A percentile compares a stretch with the other conserved stretches of the same genome.
Conservation (phyloP, 169 alveolate species). For the Eimeria acervulina region DNA sequence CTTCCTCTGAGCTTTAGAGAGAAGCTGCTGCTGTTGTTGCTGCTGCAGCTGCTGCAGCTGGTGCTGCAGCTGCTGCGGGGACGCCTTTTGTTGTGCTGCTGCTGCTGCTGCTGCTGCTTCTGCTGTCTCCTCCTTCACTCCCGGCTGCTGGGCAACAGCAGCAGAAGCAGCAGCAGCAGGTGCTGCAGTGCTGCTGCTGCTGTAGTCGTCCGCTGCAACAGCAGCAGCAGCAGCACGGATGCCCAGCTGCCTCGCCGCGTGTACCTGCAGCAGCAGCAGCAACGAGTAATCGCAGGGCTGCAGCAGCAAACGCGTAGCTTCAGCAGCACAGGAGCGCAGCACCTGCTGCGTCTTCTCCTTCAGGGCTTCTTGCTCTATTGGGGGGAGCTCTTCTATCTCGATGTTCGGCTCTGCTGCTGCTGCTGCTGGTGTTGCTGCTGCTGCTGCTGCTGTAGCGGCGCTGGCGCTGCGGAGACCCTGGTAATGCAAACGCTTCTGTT, state of each 20-base stretch:
- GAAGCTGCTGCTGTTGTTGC: conserved; percentile 42
- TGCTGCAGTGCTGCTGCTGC: conserved; percentile 53
- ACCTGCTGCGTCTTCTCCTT: neutral
- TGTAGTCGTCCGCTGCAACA: conserved; percentile 28
- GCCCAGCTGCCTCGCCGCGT: conserved; percentile 14
- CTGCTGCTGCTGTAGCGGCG: neutral
- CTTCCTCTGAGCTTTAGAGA: neutral
- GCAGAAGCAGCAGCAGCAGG: neutral
- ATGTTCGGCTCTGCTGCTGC: neutral
- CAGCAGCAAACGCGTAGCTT: conserved; percentile 52
- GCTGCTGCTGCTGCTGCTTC: neutral
- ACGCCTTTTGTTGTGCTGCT: neutral
- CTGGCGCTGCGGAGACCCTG: neutral
- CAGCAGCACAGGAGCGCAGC: conserved; percentile 58
- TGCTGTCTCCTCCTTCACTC: neutral
- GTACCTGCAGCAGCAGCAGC: conserved; percentile 27
- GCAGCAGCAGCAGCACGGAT: neutral
- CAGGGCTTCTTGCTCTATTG: neutral
- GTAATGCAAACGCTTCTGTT: neutral
- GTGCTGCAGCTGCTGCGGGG: neutral
- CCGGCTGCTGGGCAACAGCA: neutral
- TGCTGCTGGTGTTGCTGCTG: conserved; percentile 59
- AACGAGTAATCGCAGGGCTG: neutral
- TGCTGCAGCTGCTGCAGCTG: conserved; percentile 23
- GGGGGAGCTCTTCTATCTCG: neutral